Evolutionary conservation across 2,329 filamentous ascomycete species (phyloP).

Genomic region (Rutstroemia sp.): DNA sequence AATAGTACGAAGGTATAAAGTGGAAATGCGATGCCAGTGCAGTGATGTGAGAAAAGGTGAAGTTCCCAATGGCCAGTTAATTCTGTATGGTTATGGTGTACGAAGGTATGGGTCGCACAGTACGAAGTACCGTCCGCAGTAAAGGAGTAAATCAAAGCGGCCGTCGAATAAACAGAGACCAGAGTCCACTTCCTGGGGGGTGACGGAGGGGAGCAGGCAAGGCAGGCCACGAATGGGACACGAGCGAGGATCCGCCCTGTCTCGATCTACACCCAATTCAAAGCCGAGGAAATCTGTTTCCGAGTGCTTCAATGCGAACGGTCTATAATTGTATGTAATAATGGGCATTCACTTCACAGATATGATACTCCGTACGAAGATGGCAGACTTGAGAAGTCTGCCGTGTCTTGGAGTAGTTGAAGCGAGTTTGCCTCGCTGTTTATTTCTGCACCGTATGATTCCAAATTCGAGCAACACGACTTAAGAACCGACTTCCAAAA

Average conservation of each 20-base stretch:
- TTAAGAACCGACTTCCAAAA: no score
- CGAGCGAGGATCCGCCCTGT: slow-evolving; percentile 6
- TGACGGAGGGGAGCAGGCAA: no score
- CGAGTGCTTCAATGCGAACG: background rate
- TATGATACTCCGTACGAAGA: background rate
- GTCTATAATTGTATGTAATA: background rate
- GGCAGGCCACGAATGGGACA: slow-evolving; percentile 4
- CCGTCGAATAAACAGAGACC: slow-evolving; percentile 1
- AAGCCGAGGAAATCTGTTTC: slow-evolving; percentile 4
- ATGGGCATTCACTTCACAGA: background rate
- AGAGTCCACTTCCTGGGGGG: background rate
- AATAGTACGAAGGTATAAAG: background rate
- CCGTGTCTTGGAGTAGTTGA: background rate
- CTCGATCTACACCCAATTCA: slow-evolving; percentile 2
- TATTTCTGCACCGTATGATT: background rate
- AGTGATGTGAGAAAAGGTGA: background rate
- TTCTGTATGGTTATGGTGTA: no score
- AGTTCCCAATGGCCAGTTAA: no score
- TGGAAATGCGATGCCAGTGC: background rate
- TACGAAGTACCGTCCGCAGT: background rate
- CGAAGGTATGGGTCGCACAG: background rate
- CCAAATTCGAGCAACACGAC: background rate
- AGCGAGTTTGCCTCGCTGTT: no score
- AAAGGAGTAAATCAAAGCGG: slow-evolving; percentile 1
- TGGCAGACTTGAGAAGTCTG: background rate